Evolutionary conservation across 2,329 filamentous ascomycete species (phyloP).

Genomic region (Aspergillus arachidicola): DNA sequence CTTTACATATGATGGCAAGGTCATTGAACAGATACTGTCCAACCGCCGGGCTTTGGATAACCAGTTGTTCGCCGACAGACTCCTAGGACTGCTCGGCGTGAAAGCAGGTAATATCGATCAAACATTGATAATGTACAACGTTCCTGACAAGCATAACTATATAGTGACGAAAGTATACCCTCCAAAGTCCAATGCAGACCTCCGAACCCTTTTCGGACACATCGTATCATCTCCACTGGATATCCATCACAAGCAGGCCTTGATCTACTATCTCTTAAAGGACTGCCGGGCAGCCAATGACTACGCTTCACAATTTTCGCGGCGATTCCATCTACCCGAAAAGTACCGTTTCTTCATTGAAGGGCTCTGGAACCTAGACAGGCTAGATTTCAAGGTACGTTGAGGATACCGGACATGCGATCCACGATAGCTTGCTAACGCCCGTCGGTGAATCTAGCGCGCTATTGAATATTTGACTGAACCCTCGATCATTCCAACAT

Average conservation of each 20-base stretch:
- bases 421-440: constrained; percentile 13
- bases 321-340: constrained; percentile 66
- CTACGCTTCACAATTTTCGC: constrained; percentile 62
- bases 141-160: background rate
- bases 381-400: constrained; percentile 65
- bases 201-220: constrained; percentile 70
- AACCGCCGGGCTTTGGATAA: constrained; percentile 70
- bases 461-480: constrained; percentile 78
- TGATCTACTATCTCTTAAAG: constrained; percentile 81
- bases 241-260: constrained; percentile 76
- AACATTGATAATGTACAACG: background rate
- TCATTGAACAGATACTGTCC: constrained; percentile 64
- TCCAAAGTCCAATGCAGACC: constrained; percentile 67
- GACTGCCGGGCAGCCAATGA: constrained; percentile 64
- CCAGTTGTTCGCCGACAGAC: constrained; percentile 76
- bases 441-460: constrained; percentile 42
- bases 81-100: constrained; percentile 71
- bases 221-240: constrained; percentile 68
- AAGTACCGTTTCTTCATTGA: constrained; percentile 81
- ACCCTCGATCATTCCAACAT: constrained; percentile 77
- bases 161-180: constrained; percentile 69
- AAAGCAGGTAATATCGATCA: constrained; percentile 59
- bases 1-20: constrained; percentile 64
- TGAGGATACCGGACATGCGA: background rate
- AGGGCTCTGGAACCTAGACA: constrained; percentile 80